Conservation (phyloP, 1,139 yeast genomes). For the Yamadazyma friedrichii region DNA sequence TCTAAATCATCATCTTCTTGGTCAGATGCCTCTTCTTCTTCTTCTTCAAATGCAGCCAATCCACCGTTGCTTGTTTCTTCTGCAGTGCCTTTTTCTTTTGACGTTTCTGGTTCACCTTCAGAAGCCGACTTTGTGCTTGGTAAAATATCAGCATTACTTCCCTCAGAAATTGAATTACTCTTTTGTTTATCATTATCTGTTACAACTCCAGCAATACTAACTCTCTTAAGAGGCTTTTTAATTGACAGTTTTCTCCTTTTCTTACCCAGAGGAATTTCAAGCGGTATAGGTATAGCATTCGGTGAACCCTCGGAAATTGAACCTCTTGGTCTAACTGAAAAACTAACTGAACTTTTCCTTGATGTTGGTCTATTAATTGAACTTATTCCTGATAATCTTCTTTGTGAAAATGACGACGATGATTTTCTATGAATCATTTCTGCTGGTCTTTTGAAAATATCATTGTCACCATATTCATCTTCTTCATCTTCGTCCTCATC, state of each 20-base stretch:
- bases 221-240: conserved; percentile 9
- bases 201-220: conserved; percentile 7
- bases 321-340: conserved; percentile 13
- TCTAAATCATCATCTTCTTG: too few relatives aligned
- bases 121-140: not conserved
- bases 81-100: not conserved
- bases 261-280: conserved; percentile 36
- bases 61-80: not conserved
- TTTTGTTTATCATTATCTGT: not conserved
- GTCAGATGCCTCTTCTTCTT: not conserved
- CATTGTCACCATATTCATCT: conserved; percentile 31
- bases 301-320: conserved; percentile 13
- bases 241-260: conserved; percentile 30
- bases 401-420: conserved; percentile 30
- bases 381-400: conserved; percentile 39
- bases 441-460: conserved; percentile 30
- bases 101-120: not conserved
- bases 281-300: conserved; percentile 28
- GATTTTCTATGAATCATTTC: conserved; percentile 26
- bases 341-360: conserved; percentile 20
- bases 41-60: not conserved
- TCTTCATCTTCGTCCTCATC: conserved; percentile 19
- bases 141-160: not conserved
- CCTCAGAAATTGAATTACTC: not conserved
- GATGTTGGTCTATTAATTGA: conserved; percentile 33